A percentile compares a stretch with the other conserved stretches of the same genome.
These are phyloP conservation scores for Ulmus americana DNA, from an alignment of 331 rosid genomes.

Conservation along the genomic window DNA sequence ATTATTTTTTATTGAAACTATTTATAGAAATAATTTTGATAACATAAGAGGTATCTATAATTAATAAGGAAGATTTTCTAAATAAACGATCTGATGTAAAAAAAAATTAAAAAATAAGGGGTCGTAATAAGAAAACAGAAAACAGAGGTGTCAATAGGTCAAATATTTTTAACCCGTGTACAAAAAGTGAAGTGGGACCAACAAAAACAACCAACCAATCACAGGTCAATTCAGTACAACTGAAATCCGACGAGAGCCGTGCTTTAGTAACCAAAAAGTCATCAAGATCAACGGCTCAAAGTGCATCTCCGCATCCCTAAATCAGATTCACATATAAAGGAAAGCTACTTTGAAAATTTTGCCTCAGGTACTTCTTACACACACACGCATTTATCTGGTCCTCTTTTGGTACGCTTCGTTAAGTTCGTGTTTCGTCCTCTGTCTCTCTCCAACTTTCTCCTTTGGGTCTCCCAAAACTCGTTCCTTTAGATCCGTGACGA, in stretches of 20 bases:
- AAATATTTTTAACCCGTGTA: not conserved
- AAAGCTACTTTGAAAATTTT: slow-evolving; percentile 17
- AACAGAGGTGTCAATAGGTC: not conserved
- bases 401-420: slow-evolving; percentile 13
- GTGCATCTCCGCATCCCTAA: not conserved
- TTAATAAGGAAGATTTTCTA: too few species aligned
- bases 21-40: too few species aligned
- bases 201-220: not conserved
- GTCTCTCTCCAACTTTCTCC: slow-evolving; percentile 5
- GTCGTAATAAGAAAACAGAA: too few species aligned
- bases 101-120: too few species aligned
- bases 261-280: not conserved
- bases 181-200: slow-evolving; percentile 4
- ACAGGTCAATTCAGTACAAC: not conserved
- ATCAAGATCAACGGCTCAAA: slow-evolving; percentile 9
- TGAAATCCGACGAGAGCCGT: slow-evolving; percentile 15
- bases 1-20: too few species aligned
- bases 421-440: not conserved
- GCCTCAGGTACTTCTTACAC: not conserved
- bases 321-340: slow-evolving; percentile 18
- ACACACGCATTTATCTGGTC: not conserved
- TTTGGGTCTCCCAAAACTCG: not conserved
- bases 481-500: slow-evolving; percentile 34
- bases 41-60: too few species aligned
- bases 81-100: too few species aligned